A percentile compares a stretch with the other conserved stretches of the same genome.
Conservation (phyloP, 352 stramenopile species). For the Stramenopiles sp. region DNA sequence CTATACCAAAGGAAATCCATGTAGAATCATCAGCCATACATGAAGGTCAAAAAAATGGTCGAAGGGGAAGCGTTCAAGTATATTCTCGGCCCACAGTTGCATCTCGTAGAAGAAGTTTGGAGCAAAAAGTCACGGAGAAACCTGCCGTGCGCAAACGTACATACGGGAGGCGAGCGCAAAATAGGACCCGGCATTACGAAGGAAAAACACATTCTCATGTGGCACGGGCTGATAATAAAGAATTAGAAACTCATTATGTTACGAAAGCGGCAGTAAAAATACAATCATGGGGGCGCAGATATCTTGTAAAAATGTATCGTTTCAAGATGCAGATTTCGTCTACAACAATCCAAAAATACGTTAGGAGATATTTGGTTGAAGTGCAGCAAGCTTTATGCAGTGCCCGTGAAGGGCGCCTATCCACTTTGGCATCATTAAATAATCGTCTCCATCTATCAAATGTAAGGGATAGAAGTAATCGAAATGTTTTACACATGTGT, state of each 20-base stretch:
- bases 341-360: not conserved
- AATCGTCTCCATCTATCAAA: not conserved
- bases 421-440: not conserved
- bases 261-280: not conserved
- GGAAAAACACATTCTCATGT: not conserved
- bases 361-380: not conserved
- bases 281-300: not conserved
- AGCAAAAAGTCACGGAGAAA: not conserved
- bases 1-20: not conserved
- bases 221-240: not conserved
- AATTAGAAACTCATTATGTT: not conserved
- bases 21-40: not conserved
- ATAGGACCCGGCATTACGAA: not conserved
- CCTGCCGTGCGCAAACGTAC: not conserved
- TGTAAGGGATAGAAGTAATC: not conserved
- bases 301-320: not conserved
- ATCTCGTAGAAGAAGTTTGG: not conserved
- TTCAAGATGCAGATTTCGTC: not conserved
- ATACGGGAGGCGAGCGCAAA: not conserved
- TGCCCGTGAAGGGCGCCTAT: not conserved
- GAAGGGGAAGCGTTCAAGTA: not conserved
- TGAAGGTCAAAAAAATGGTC: not conserved
- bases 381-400: not conserved
- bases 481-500: not conserved
- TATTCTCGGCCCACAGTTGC: not conserved